Evolutionary conservation across 345 rosid species (phyloP), one percentile per base, ranked within the genome.

Genomic region (Rhizophora apiculata): DNA sequence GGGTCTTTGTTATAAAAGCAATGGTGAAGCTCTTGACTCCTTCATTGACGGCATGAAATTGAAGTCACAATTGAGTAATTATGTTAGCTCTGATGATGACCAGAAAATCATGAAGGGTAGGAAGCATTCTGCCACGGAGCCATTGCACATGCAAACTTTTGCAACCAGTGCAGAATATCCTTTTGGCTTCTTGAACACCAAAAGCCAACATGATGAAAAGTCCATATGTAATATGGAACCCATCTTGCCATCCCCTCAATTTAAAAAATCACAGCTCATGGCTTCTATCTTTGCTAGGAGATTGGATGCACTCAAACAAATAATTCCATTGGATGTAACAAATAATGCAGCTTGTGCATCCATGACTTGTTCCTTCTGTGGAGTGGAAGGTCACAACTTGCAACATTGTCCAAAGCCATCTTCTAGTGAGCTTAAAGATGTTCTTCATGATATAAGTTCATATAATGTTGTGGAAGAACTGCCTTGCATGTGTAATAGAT

Each of bases 301-400:
- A 80, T 72, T 95, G 82, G 96, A 88, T 73, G 92, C 91, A 55
- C 78, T 89, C 34, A 90, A 82, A 74, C 82, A 78, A 74, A 83
- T 85, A 24, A 22, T 78, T 58, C 73, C 82, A 9, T 77, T 85
- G 36, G 49, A 78, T 72, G 65, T 60, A 60, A 65, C 70, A 6
- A 85, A 76, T 66, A 65, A 52, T 37, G 56, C 72, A 73, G 85
- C 78, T 77, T 46, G 68, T 48, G 75, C 67, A 60, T 57, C 64
- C 27, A 22, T 29, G 36, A 72, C 77, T 57, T 91, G 98, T 79
- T 82, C 87, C 75, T 94, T 84, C 80, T 94, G 98, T 53, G 97
- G 96, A 55, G 79, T 63, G 60, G 83, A 77, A 73, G 89, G 92
- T 78, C 98, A 91, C 58, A 70, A 78, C 63, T 69, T 91, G 76